Conservation (phyloP, 2,329 filamentous ascomycete genomes). For the Trichoderma sp. region DNA sequence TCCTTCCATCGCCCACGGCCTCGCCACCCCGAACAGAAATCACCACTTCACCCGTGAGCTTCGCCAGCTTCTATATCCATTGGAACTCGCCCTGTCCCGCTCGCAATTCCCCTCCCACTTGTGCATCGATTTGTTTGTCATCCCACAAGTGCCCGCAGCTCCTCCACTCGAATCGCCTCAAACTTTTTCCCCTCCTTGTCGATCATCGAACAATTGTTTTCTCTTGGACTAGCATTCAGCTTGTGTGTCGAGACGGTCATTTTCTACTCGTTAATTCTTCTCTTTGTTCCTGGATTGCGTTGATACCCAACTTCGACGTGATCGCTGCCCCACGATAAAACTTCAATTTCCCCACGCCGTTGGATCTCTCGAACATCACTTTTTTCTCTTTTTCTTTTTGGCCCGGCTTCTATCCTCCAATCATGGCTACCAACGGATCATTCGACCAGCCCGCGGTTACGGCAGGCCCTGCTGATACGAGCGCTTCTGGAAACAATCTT, state of each 20-base stretch:
- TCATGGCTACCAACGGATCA: conserved; percentile 61
- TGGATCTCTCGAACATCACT: conserved; percentile 5
- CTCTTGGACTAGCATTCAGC: conserved; percentile 22
- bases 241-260: conserved; percentile 11
- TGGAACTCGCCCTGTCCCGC: conserved; percentile 6
- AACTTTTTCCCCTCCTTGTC: conserved; percentile 14
- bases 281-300: conserved; percentile 15
- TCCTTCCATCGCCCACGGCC: conserved; percentile 10
- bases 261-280: conserved; percentile 5
- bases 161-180: conserved; percentile 20
- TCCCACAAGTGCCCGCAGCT: conserved; percentile 24
- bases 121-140: conserved; percentile 22
- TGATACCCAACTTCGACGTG: conserved; percentile 24
- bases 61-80: not conserved
- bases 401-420: conserved; percentile 26
- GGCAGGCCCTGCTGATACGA: conserved; percentile 38
- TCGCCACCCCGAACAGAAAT: not conserved
- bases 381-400: not conserved
- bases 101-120: conserved; percentile 18
- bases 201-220: conserved; percentile 23
- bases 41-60: conserved; percentile 8
- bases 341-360: conserved; percentile 10
- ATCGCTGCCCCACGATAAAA: conserved; percentile 21
- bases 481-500: conserved; percentile 46
- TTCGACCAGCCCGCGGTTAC: conserved; percentile 45